Conservation (phyloP, 805 yeast genomes). For the Candida qinlingensis region DNA sequence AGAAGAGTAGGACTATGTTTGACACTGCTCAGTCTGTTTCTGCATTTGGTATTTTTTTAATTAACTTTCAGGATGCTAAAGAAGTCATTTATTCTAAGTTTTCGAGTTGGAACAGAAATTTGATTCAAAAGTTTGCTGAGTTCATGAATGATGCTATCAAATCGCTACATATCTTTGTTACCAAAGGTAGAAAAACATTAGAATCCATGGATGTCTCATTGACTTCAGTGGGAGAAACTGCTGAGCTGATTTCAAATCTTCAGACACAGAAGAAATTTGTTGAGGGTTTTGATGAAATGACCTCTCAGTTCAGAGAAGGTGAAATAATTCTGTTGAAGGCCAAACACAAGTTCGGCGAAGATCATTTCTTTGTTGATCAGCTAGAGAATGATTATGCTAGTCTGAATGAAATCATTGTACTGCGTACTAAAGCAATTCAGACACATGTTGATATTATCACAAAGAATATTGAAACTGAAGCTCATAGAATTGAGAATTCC, state of each 20-base stretch:
- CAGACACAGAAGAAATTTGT: conserved; percentile 24
- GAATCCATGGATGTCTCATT: conserved; percentile 33
- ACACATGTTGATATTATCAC: conserved; percentile 37
- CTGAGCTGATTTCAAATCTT: conserved; percentile 34
- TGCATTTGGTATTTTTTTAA: conserved; percentile 35
- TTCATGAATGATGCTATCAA: conserved; percentile 29
- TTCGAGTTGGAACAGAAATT: conserved; percentile 51
- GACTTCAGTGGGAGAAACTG: conserved; percentile 33
- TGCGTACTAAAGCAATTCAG: conserved; percentile 34
- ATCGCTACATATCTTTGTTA: conserved; percentile 28
- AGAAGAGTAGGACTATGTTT: conserved; percentile 38
- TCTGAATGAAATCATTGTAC: conserved; percentile 32
- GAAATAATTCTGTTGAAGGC: conserved; percentile 38
- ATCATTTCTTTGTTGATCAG: conserved; percentile 63
- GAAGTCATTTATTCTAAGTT: conserved; percentile 46
- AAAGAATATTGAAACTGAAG: conserved; percentile 37
- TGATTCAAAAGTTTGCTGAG: conserved; percentile 37
- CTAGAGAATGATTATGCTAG: conserved; percentile 43
- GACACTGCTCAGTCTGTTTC: conserved; percentile 42
- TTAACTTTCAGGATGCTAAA: conserved; percentile 52
- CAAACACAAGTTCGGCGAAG: conserved; percentile 42
- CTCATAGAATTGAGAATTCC: conserved; percentile 29
- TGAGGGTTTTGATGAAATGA: conserved; percentile 2
- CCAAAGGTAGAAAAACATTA: conserved; percentile 28
- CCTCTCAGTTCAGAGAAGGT: conserved; percentile 11